Conservation (phyloP, 2,329 filamentous ascomycete genomes). For the Alternaria longipes region DNA sequence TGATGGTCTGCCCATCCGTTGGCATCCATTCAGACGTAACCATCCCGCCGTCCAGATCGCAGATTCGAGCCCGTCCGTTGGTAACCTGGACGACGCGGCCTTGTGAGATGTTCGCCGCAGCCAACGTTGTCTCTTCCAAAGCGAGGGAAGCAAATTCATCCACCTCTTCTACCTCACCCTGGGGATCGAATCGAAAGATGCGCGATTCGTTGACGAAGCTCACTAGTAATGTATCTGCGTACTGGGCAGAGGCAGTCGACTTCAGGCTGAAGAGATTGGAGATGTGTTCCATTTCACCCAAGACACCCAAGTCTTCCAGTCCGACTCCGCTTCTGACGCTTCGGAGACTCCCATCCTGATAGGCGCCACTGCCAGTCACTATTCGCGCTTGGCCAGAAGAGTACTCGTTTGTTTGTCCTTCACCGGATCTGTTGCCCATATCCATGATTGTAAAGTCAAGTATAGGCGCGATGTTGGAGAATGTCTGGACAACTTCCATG, state of each 20-base stretch:
- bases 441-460: constrained; percentile 97
- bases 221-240: constrained; percentile 76
- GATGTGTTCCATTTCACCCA: constrained; percentile 80
- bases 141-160: constrained; percentile 76
- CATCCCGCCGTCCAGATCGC: constrained; percentile 66
- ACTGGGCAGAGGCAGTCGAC: constrained; percentile 59
- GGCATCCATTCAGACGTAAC: constrained; percentile 68
- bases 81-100: constrained; percentile 80
- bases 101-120: constrained; percentile 71
- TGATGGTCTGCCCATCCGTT: constrained; percentile 66
- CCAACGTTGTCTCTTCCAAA: constrained; percentile 75
- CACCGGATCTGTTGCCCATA: constrained; percentile 83
- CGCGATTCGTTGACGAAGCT: constrained; percentile 86
- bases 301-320: constrained; percentile 82
- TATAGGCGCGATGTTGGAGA: constrained; percentile 88
- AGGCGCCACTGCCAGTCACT: constrained; percentile 90
- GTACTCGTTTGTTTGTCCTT: constrained; percentile 85
- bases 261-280: constrained; percentile 76
- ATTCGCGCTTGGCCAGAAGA: constrained; percentile 94
- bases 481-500: constrained; percentile 75
- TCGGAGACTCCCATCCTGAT: constrained; percentile 84
- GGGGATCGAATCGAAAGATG: constrained; percentile 76
- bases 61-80: constrained; percentile 67
- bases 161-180: constrained; percentile 86
- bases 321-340: constrained; percentile 95